phyloP scores from a whole-genome alignment of 768 basidiomycete species.

The Gymnopilus junonius region DNA sequence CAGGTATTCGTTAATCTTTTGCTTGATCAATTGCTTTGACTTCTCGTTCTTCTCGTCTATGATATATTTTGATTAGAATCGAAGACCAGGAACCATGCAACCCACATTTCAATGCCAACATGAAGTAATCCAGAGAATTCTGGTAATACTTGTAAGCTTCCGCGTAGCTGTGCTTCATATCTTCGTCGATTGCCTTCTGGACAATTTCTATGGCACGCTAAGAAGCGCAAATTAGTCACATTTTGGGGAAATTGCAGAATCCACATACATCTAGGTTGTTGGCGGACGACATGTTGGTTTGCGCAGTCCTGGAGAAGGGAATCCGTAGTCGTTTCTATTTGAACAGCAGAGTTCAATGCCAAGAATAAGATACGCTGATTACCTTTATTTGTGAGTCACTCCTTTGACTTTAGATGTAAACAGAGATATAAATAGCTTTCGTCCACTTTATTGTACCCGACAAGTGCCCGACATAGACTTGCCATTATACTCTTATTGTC shows the following conservation, averaged over 20 bases:
- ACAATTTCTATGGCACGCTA: constrained; percentile 85
- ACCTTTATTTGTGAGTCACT: not conserved
- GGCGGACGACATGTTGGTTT: constrained; percentile 43
- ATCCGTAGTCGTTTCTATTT: constrained; percentile 1
- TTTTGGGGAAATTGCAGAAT: not conserved
- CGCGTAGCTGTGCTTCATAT: constrained; percentile 89
- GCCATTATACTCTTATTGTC: constrained; percentile 1
- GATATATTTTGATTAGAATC: not conserved
- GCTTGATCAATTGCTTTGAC: constrained; percentile 81
- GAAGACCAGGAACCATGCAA: not conserved
- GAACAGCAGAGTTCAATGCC: not conserved
- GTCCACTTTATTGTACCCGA: not conserved
- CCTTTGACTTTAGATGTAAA: not conserved
- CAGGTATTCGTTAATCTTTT: constrained; percentile 92
- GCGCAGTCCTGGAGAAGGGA: constrained; percentile 5
- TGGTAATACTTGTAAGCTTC: constrained; percentile 95
- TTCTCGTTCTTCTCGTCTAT: constrained; percentile 82
- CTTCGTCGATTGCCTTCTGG: constrained; percentile 91
- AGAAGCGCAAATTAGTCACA: constrained; percentile 6
- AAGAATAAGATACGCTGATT: constrained; percentile 1
- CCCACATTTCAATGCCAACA: constrained; percentile 93
- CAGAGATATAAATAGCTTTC: not conserved
- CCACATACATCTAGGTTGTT: constrained; percentile 52
- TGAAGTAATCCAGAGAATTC: constrained; percentile 97
- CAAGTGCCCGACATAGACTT: not conserved